Conservation (phyloP, 768 basidiomycete species). For the Leccinellum albellum region DNA sequence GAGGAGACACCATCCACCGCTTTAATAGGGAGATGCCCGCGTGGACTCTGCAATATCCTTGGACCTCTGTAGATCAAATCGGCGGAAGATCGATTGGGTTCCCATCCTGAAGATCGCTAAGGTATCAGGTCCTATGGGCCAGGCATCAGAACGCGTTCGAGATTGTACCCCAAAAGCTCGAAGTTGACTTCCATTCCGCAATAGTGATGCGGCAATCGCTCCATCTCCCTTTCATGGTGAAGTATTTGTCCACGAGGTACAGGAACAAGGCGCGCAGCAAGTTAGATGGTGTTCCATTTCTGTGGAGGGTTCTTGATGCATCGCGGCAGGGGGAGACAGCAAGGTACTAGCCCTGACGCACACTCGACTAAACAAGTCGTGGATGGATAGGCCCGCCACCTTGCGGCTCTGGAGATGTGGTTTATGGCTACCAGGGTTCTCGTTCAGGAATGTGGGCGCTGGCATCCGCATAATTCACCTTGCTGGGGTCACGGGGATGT, state of each 20-base stretch:
- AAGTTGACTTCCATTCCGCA: conserved; percentile 2
- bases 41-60: background rate
- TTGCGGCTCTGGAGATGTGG: conserved; percentile 4
- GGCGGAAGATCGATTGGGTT: background rate
- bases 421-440: conserved; percentile 6
- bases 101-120: background rate
- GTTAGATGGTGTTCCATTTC: background rate
- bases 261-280: background rate
- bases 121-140: background rate
- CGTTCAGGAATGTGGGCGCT: conserved; percentile 9
- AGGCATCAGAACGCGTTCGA: background rate
- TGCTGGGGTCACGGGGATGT: conserved; percentile 17
- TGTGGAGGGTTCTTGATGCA: background rate
- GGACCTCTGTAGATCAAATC: conserved; percentile 7
- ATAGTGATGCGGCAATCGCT: background rate
- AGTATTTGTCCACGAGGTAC: conserved; percentile 3
- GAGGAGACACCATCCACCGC: background rate
- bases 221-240: background rate
- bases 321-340: background rate
- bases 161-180: background rate
- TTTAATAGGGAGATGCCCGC: conserved; percentile 8
- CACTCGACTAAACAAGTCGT: conserved; percentile 5
- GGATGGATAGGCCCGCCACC: background rate
- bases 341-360: conserved; percentile 3
- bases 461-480: conserved; percentile 6